Evolutionary conservation across 2,329 filamentous ascomycete genomes (phyloP).

Genomic region (Elsinoe ampelina): DNA sequence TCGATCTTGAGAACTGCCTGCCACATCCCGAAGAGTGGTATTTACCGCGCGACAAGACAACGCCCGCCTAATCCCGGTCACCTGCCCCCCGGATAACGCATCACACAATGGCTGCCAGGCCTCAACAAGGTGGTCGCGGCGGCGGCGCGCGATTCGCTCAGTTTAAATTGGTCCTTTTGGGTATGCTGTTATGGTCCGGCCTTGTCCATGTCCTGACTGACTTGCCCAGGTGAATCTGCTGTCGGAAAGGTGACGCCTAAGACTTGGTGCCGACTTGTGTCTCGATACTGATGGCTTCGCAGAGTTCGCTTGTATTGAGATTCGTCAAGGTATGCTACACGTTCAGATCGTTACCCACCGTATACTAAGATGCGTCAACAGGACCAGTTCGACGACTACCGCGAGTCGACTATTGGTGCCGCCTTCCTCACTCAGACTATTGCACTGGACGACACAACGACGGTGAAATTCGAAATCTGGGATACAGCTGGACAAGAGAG

Average conservation of each 20-base stretch:
- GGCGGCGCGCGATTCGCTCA: constrained; percentile 78
- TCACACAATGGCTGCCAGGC: constrained; percentile 69
- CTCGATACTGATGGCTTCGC: constrained; percentile 24
- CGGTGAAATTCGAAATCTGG: constrained; percentile 99
- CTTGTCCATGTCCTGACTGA: background rate
- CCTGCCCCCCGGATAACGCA: background rate
- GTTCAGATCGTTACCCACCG: background rate
- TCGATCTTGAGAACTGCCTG: background rate
- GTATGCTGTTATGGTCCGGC: constrained; percentile 46
- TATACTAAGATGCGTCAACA: constrained; percentile 30
- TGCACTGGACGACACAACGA: constrained; percentile 93
- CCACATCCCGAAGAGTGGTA: background rate
- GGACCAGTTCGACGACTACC: constrained; percentile 99
- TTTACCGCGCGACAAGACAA: background rate
- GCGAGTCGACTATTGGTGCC: constrained; percentile 95
- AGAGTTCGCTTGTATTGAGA: constrained; percentile 95
- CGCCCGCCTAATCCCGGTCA: constrained; percentile 6
- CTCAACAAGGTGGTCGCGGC: constrained; percentile 58
- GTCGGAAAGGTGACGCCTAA: constrained; percentile 61
- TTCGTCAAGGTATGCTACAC: constrained; percentile 75
- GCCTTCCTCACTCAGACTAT: constrained; percentile 99
- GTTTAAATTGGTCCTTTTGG: constrained; percentile 96
- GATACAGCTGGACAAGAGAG: constrained; percentile 97
- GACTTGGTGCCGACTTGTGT: constrained; percentile 54
- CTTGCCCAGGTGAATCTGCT: constrained; percentile 77